Conservation (phyloP, 805 yeast species). For the Saccharomycopsis sp. region DNA sequence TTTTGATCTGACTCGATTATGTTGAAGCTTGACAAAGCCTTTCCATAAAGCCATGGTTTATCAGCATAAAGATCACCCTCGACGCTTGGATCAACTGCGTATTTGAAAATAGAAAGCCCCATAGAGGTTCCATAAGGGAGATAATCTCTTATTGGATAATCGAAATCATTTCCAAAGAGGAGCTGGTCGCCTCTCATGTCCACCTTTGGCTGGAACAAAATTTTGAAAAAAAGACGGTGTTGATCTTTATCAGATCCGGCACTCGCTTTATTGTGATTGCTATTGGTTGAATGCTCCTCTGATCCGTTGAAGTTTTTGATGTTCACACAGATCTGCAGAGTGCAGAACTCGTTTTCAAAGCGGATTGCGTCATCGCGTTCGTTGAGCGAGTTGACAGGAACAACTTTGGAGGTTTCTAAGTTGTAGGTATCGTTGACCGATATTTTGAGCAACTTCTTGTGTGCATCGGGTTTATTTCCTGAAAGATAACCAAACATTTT, state of each 20-base stretch:
- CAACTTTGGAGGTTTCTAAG: slow-evolving; percentile 23
- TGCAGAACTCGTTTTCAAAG: slow-evolving; percentile 35
- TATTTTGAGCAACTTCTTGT: slow-evolving; percentile 2
- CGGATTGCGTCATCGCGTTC: slow-evolving; percentile 26
- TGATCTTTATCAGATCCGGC: slow-evolving; percentile 30
- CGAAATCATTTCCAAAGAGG: slow-evolving; percentile 65
- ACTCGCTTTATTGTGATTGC: slow-evolving; percentile 28
- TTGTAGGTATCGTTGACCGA: neutral
- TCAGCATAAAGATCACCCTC: slow-evolving; percentile 56
- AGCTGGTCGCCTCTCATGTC: slow-evolving; percentile 46
- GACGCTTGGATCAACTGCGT: slow-evolving; percentile 57
- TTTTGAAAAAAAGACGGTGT: slow-evolving; percentile 37
- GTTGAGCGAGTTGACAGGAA: slow-evolving; percentile 39
- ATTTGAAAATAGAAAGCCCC: slow-evolving; percentile 50
- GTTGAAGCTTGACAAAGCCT: slow-evolving; percentile 52
- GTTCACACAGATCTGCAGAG: slow-evolving; percentile 34
- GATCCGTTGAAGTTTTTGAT: slow-evolving; percentile 44
- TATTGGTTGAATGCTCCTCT: slow-evolving; percentile 30
- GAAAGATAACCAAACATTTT: slow-evolving; percentile 1
- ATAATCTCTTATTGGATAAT: slow-evolving; percentile 47
- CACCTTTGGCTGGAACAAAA: slow-evolving; percentile 16
- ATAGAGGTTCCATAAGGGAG: slow-evolving; percentile 51
- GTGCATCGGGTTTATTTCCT: neutral
- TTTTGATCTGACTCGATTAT: slow-evolving; percentile 30
- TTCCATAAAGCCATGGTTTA: slow-evolving; percentile 57